phyloP scores from a whole-genome alignment of 768 basidiomycete genomes.

The Amanita rimosa region DNA sequence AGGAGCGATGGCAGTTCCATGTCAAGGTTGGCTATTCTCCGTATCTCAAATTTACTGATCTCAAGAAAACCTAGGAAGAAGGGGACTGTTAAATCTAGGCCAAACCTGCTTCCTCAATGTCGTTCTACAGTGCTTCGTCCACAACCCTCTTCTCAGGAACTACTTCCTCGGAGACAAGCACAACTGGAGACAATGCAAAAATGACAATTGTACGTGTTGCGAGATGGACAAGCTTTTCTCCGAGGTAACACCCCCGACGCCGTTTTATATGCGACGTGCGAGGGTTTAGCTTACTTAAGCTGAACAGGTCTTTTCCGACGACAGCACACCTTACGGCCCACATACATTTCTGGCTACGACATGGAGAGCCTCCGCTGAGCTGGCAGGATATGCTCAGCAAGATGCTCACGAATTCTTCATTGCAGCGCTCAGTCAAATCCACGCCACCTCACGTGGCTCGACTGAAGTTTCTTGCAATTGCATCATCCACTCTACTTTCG shows the following conservation, averaged over 20 bases:
- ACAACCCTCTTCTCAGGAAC: constrained; percentile 83
- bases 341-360: constrained; percentile 73
- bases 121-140: constrained; percentile 78
- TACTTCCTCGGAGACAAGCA: constrained; percentile 90
- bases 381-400: constrained; percentile 90
- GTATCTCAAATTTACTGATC: background rate
- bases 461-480: constrained; percentile 80
- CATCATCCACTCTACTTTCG: constrained; percentile 84
- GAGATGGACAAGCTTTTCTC: constrained; percentile 86
- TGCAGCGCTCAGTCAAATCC: constrained; percentile 77
- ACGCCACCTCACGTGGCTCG: constrained; percentile 62
- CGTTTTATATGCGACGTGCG: background rate
- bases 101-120: constrained; percentile 94
- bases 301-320: constrained; percentile 45
- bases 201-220: constrained; percentile 73
- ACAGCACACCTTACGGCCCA: constrained; percentile 62
- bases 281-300: background rate
- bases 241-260: constrained; percentile 40
- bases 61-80: constrained; percentile 38
- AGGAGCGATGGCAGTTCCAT: constrained; percentile 42
- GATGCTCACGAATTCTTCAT: constrained; percentile 90
- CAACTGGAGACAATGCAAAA: constrained; percentile 59
- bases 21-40: constrained; percentile 46
- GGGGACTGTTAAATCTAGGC: constrained; percentile 80
- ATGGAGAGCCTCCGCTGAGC: constrained; percentile 71